phyloP scores from a whole-genome alignment of 257 asterid species.

The Perilla frutescens region DNA sequence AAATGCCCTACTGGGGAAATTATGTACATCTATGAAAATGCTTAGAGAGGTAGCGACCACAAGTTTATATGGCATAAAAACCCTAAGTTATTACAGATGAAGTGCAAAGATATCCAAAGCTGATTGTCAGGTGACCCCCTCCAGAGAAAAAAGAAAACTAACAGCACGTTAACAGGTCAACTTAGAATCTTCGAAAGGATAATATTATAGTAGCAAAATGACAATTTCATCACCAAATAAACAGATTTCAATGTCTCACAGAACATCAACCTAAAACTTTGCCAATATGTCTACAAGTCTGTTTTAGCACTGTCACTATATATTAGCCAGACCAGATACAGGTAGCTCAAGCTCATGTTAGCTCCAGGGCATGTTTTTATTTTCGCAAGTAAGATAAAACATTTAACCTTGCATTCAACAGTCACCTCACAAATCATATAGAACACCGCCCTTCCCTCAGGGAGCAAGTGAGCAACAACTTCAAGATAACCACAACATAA shows the following conservation, averaged over 20 bases:
- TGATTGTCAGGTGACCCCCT: not conserved
- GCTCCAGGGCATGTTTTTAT: not conserved
- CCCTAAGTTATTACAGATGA: not conserved
- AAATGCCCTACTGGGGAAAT: not conserved
- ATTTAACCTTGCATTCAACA: constrained; percentile 10
- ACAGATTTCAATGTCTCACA: not conserved
- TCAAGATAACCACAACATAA: constrained; percentile 15
- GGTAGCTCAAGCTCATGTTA: not conserved
- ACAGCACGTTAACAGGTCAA: not conserved
- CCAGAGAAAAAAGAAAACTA: not conserved
- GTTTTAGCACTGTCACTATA: not conserved
- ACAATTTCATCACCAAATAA: constrained; percentile 1
- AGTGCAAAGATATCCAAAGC: not conserved
- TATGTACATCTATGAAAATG: not conserved
- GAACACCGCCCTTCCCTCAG: constrained; percentile 12
- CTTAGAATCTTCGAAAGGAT: not conserved
- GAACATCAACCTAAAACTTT: constrained; percentile 1
- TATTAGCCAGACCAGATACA: not conserved
- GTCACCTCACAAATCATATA: constrained; percentile 14
- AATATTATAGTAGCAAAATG: constrained; percentile 5
- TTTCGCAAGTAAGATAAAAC: constrained; percentile 1
- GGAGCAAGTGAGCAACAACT: constrained; percentile 2
- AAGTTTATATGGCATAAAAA: not conserved
- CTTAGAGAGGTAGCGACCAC: not conserved
- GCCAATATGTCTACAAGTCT: not conserved